A percentile compares a stretch with the other conserved stretches of the same genome.
Evolutionary conservation across 805 yeast species (phyloP).

Genomic region (Candida orba): DNA sequence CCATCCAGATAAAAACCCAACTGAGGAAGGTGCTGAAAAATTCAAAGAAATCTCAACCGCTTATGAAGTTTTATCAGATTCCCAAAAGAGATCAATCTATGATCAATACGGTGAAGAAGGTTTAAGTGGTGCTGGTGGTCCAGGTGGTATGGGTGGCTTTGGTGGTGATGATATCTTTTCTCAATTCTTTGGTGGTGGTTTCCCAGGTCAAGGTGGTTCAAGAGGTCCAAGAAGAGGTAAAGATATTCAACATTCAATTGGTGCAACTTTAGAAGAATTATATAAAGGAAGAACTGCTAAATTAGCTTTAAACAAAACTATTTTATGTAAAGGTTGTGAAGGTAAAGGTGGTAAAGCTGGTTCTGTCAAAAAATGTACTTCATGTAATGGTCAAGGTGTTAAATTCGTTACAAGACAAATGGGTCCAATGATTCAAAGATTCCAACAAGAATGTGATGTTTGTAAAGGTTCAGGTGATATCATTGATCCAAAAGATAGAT

Average conservation of each 20-base stretch:
- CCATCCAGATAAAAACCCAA: constrained; percentile 79
- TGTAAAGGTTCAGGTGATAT: constrained; percentile 93
- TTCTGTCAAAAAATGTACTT: constrained; percentile 74
- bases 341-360: constrained; percentile 97
- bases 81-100: constrained; percentile 81
- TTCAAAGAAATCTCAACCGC: constrained; percentile 88
- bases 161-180: constrained; percentile 72
- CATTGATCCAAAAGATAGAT: constrained; percentile 78
- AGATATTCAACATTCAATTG: constrained; percentile 84
- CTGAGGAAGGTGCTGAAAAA: constrained; percentile 91
- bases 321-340: constrained; percentile 80
- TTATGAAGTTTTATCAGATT: constrained; percentile 80
- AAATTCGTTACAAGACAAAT: constrained; percentile 91
- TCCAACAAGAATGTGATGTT: constrained; percentile 87
- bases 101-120: constrained; percentile 95
- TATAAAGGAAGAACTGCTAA: constrained; percentile 92
- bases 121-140: constrained; percentile 61
- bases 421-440: constrained; percentile 99
- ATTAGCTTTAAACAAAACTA: constrained; percentile 87
- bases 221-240: constrained; percentile 84
- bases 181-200: constrained; percentile 75
- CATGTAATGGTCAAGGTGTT: constrained; percentile 90
- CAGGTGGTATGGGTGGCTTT: constrained; percentile 59
- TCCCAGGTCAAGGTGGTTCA: constrained; percentile 51
- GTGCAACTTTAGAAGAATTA: constrained; percentile 85